Conservation (phyloP, 1,284 basidiomycete species). For the Ganoderma sp. region DNA sequence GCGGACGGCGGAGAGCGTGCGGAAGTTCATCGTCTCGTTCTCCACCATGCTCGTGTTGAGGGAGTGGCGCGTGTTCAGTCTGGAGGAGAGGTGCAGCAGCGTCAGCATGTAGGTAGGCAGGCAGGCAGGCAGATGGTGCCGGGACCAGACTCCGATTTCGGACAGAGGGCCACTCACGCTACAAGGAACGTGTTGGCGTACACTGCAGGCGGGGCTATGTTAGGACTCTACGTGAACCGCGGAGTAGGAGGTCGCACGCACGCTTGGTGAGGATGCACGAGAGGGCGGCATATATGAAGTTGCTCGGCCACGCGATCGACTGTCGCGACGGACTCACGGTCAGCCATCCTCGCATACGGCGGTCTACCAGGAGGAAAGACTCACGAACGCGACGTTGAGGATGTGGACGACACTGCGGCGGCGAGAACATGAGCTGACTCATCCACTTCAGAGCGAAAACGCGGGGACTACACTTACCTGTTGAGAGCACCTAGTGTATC, state of each 20-base stretch:
- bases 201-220: slow-evolving; percentile 8
- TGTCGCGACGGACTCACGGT: no score
- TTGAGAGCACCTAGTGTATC: slow-evolving; percentile 9
- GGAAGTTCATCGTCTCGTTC: no score
- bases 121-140: no score
- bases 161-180: slow-evolving; percentile 6
- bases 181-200: slow-evolving; percentile 21
- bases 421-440: no score
- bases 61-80: slow-evolving; percentile 18
- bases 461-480: slow-evolving; percentile 2
- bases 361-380: neutral
- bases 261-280: slow-evolving; percentile 19
- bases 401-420: slow-evolving; percentile 17
- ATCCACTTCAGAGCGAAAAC: no score
- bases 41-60: neutral
- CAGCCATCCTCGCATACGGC: no score
- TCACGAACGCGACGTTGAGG: slow-evolving; percentile 20
- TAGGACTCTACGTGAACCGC: neutral
- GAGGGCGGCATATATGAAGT: slow-evolving; percentile 20
- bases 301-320: slow-evolving; percentile 15
- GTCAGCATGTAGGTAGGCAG: neutral
- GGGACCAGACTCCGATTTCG: neutral
- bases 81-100: neutral
- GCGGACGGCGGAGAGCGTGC: no score
- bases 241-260: slow-evolving; percentile 4